Evolutionary conservation across 2,329 filamentous ascomycete genomes (phyloP).

Genomic region (Epichloe uncinata): DNA sequence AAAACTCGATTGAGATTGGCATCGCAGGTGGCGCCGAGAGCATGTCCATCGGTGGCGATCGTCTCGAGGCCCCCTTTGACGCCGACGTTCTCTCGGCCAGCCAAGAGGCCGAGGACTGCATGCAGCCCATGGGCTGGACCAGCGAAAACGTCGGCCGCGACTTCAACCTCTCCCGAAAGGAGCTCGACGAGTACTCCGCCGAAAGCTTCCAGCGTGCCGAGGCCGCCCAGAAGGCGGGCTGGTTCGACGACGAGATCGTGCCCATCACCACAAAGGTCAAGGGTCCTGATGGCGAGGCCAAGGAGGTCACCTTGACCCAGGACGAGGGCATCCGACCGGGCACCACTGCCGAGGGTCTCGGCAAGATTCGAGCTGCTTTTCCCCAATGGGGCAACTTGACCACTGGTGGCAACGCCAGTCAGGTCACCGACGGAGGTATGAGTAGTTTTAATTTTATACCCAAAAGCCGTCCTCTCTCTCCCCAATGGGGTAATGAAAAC

Average conservation of each 20-base stretch:
- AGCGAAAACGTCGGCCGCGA: conserved; percentile 90
- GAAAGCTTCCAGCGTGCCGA: conserved; percentile 85
- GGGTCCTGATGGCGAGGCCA: conserved; percentile 67
- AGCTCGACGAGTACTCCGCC: conserved; percentile 74
- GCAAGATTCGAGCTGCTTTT: conserved; percentile 87
- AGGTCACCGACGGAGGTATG: conserved; percentile 80
- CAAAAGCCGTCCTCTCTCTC: neutral
- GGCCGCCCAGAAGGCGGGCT: conserved; percentile 76
- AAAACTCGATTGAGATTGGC: conserved; percentile 73
- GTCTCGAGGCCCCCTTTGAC: conserved; percentile 60
- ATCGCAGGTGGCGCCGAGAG: conserved; percentile 79
- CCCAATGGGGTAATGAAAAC: neutral
- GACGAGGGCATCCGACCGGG: conserved; percentile 89
- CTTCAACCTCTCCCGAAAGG: conserved; percentile 69
- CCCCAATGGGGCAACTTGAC: conserved; percentile 77
- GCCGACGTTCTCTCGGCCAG: conserved; percentile 55
- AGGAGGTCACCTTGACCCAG: conserved; percentile 63
- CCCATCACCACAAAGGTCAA: conserved; percentile 74
- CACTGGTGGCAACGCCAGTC: conserved; percentile 86
- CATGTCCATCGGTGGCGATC: conserved; percentile 67
- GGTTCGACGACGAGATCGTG: conserved; percentile 87
- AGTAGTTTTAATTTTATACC: too few relatives aligned
- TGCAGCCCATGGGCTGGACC: conserved; percentile 96
- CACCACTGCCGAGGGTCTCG: conserved; percentile 69
- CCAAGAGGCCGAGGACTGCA: conserved; percentile 72